phyloP scores from a whole-genome alignment of 331 rosid species.

The Prunus yedoensis region DNA sequence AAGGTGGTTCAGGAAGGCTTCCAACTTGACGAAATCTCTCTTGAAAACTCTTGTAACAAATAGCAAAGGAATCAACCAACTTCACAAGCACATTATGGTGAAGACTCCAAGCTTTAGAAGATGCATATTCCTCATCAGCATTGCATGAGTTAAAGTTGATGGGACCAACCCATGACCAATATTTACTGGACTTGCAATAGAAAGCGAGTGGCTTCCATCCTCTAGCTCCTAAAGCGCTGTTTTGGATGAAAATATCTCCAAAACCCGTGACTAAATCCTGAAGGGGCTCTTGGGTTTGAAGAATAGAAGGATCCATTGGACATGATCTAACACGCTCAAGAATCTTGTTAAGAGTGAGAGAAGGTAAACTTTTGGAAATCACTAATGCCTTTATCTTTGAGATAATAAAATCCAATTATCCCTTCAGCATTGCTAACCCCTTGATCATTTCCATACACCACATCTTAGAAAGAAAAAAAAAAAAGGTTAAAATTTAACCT shows the following conservation, averaged over 20 bases:
- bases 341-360: background rate
- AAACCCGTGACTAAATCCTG: constrained; percentile 1
- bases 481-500: too few relatives aligned
- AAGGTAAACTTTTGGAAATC: background rate
- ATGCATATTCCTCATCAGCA: background rate
- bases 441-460: background rate
- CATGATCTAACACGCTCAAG: constrained; percentile 10
- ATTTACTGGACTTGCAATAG: background rate
- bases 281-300: constrained; percentile 11
- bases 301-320: constrained; percentile 16
- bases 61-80: constrained; percentile 12
- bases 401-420: background rate
- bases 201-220: constrained; percentile 13
- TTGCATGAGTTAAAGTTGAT: background rate
- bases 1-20: constrained; percentile 13
- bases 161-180: constrained; percentile 20
- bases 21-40: background rate
- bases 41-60: background rate
- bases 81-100: constrained; percentile 4
- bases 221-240: background rate
- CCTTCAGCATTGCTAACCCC: background rate
- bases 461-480: too few relatives aligned
- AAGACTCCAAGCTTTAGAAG: constrained; percentile 20
- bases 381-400: background rate
- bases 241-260: constrained; percentile 13